These are phyloP conservation scores for Rhodamnia argentea DNA, from an alignment of 345 rosid genomes.

Conservation along the genomic window DNA sequence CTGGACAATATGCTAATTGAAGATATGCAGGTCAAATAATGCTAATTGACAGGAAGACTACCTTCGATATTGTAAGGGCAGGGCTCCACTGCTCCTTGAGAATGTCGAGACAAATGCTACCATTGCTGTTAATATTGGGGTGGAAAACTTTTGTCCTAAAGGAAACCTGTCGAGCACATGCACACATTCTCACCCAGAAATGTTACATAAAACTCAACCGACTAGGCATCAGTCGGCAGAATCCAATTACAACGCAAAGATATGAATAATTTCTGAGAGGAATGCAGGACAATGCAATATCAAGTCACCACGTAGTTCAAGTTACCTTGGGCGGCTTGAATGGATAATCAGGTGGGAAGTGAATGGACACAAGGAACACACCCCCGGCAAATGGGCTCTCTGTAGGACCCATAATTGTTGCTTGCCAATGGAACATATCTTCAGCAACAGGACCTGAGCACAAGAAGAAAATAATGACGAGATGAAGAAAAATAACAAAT, in stretches of 20 bases:
- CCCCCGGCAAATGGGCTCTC: conserved; percentile 72
- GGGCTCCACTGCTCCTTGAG: conserved; percentile 79
- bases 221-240: background rate
- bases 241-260: background rate
- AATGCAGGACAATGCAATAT: background rate
- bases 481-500: background rate
- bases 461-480: background rate
- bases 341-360: conserved; percentile 76
- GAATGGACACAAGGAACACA: conserved; percentile 58
- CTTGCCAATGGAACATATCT: conserved; percentile 81
- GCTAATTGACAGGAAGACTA: background rate
- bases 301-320: background rate
- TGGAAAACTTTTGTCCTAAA: conserved; percentile 66
- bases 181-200: background rate
- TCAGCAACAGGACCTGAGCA: conserved; percentile 55
- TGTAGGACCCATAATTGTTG: conserved; percentile 68
- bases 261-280: background rate
- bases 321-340: conserved; percentile 74
- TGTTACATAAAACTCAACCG: background rate
- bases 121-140: conserved; percentile 65
- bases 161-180: conserved; percentile 28
- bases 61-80: conserved; percentile 65
- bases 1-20: background rate
- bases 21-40: background rate
- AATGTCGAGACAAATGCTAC: conserved; percentile 69